These are phyloP conservation scores for Schwanniomyces occidentalis DNA, from an alignment of 805 yeast genomes.

Conservation along the genomic window DNA sequence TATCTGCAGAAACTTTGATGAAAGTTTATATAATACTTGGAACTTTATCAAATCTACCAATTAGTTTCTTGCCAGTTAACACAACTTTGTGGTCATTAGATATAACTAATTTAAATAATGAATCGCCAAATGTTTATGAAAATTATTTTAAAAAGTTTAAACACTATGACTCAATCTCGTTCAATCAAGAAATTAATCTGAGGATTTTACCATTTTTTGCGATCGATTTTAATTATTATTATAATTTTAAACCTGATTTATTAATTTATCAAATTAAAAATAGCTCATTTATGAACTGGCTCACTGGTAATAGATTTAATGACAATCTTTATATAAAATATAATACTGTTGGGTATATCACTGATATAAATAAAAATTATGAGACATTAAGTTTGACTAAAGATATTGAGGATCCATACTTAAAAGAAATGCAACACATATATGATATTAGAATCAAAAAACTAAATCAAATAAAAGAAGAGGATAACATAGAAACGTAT, in stretches of 20 bases:
- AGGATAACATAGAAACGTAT: conserved; percentile 11
- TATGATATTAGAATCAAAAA: conserved; percentile 13
- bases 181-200: conserved; percentile 13
- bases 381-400: conserved; percentile 11
- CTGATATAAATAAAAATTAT: conserved; percentile 14
- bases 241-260: conserved; percentile 21
- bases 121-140: conserved; percentile 23
- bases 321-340: conserved; percentile 18
- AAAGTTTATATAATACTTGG: conserved; percentile 25
- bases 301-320: conserved; percentile 22
- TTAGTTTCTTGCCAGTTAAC: conserved; percentile 17
- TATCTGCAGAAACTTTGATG: conserved; percentile 28
- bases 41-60: conserved; percentile 25
- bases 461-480: conserved; percentile 8
- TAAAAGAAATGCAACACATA: conserved; percentile 15
- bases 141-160: conserved; percentile 13
- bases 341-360: conserved; percentile 16
- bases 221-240: conserved; percentile 21
- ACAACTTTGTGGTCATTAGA: conserved; percentile 24
- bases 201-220: conserved; percentile 24
- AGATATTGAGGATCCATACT: conserved; percentile 14
- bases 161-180: conserved; percentile 9
- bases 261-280: conserved; percentile 19
- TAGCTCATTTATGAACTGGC: conserved; percentile 34
- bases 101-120: conserved; percentile 23